Evolutionary conservation across 805 yeast species (phyloP).

Genomic region (Saccharomycopsis sp.): DNA sequence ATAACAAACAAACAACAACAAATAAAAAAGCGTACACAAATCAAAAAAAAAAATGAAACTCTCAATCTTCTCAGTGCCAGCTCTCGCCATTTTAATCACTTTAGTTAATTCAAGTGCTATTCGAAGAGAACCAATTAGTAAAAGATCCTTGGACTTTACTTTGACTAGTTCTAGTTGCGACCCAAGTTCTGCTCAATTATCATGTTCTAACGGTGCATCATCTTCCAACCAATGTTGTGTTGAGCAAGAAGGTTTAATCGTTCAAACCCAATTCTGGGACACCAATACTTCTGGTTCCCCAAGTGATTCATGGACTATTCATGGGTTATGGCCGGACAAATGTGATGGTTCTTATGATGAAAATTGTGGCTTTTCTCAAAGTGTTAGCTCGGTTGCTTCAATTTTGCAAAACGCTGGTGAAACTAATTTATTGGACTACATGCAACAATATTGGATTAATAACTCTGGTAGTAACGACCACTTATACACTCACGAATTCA

Average conservation of each 20-base stretch:
- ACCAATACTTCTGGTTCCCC: constrained; percentile 70
- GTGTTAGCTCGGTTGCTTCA: neutral
- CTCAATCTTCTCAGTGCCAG: constrained; percentile 14
- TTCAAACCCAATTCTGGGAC: constrained; percentile 94
- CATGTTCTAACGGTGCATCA: constrained; percentile 8
- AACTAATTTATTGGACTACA: constrained; percentile 34
- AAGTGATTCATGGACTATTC: constrained; percentile 63
- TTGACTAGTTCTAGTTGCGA: constrained; percentile 9
- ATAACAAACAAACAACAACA: too few relatives aligned
- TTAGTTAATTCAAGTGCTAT: constrained; percentile 11
- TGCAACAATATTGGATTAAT: constrained; percentile 67
- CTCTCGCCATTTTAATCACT: constrained; percentile 12
- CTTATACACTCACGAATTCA: constrained; percentile 86
- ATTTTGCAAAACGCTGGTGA: constrained; percentile 12
- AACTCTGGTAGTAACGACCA: constrained; percentile 57
- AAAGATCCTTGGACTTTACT: constrained; percentile 17
- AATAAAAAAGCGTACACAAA: too few relatives aligned
- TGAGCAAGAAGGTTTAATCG: constrained; percentile 47
- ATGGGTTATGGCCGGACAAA: constrained; percentile 85
- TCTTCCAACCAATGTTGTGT: constrained; percentile 11
- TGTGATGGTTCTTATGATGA: constrained; percentile 80
- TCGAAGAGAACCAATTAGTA: constrained; percentile 14
- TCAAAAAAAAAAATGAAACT: constrained; percentile 1
- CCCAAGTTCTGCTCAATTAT: constrained; percentile 1
- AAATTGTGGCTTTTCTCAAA: constrained; percentile 48